Evolutionary conservation across 768 basidiomycete genomes (phyloP).

Genomic region (Lanmaoa rubissima): DNA sequence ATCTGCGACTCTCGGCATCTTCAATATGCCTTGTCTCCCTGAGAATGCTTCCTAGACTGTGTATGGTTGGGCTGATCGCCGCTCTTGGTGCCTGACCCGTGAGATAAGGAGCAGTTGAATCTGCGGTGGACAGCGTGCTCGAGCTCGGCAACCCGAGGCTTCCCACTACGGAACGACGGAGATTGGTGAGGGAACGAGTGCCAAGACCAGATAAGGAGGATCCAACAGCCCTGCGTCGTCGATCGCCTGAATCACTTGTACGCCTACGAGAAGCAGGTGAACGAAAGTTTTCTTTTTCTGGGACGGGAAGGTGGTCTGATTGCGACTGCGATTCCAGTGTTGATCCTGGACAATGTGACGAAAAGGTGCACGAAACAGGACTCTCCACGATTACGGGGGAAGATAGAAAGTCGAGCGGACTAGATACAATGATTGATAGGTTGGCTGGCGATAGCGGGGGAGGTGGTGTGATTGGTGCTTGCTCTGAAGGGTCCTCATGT

Average conservation of each 20-base stretch:
- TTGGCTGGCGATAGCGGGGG: not conserved
- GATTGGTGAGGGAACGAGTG: conserved; percentile 40
- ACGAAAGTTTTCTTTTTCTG: conserved; percentile 15
- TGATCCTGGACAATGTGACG: conserved; percentile 19
- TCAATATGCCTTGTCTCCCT: conserved; percentile 51
- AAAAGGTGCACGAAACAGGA: conserved; percentile 24
- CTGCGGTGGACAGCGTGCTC: conserved; percentile 18
- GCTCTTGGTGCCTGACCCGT: conserved; percentile 29
- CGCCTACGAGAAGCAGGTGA: conserved; percentile 14
- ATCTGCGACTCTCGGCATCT: conserved; percentile 65
- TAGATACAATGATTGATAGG: conserved; percentile 22
- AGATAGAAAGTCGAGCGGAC: conserved; percentile 1
- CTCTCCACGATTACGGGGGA: conserved; percentile 20
- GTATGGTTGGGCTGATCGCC: conserved; percentile 57
- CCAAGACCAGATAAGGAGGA: conserved; percentile 29
- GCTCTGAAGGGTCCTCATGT: conserved; percentile 29
- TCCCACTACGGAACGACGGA: conserved; percentile 45
- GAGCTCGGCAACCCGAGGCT: conserved; percentile 24
- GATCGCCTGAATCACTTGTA: conserved; percentile 19
- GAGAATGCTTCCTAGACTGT: conserved; percentile 57
- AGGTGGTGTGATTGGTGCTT: conserved; percentile 15
- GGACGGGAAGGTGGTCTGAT: conserved; percentile 2
- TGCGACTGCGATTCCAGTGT: conserved; percentile 15
- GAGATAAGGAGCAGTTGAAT: conserved; percentile 24
- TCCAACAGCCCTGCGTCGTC: conserved; percentile 4